Conservation (phyloP, 768 basidiomycete genomes). For the Auriscalpium vulgare region DNA sequence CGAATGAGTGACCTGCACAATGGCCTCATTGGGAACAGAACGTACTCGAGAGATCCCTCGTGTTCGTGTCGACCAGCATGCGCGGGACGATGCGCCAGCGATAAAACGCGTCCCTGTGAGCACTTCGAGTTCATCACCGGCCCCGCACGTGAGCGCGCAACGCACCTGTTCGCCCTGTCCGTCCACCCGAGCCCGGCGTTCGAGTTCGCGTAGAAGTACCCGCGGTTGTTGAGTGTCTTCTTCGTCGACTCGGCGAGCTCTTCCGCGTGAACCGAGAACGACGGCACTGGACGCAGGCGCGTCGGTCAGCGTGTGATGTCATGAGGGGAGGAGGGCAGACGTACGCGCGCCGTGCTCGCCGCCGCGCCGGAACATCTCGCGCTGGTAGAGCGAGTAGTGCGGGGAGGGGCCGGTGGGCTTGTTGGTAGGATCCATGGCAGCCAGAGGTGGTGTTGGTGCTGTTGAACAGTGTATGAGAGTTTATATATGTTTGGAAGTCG, state of each 20-base stretch:
- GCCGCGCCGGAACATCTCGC: slow-evolving; percentile 36
- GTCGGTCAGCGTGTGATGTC: neutral
- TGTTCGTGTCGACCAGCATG: slow-evolving; percentile 44
- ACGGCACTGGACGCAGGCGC: slow-evolving; percentile 24
- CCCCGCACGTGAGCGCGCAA: neutral
- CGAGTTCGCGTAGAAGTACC: slow-evolving; percentile 44
- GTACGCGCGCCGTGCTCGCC: slow-evolving; percentile 29
- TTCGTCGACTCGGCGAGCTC: slow-evolving; percentile 33
- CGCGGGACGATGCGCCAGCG: slow-evolving; percentile 49
- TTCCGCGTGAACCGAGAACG: slow-evolving; percentile 36
- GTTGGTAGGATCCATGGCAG: slow-evolving; percentile 38
- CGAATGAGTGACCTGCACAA: neutral
- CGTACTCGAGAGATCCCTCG: slow-evolving; percentile 39
- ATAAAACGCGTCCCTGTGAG: slow-evolving; percentile 40
- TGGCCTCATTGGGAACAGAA: neutral
- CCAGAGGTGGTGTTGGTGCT: neutral
- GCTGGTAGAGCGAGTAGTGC: slow-evolving; percentile 43
- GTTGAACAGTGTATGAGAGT: neutral
- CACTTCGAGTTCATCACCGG: neutral
- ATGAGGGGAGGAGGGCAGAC: slow-evolving; percentile 9
- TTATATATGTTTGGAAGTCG: neutral
- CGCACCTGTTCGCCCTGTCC: slow-evolving; percentile 38
- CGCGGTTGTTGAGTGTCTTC: slow-evolving; percentile 36
- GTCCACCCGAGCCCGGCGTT: slow-evolving; percentile 48
- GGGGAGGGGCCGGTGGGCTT: slow-evolving; percentile 40